Conservation (phyloP, 2,329 filamentous ascomycete genomes). For the Cladosporium sp. region DNA sequence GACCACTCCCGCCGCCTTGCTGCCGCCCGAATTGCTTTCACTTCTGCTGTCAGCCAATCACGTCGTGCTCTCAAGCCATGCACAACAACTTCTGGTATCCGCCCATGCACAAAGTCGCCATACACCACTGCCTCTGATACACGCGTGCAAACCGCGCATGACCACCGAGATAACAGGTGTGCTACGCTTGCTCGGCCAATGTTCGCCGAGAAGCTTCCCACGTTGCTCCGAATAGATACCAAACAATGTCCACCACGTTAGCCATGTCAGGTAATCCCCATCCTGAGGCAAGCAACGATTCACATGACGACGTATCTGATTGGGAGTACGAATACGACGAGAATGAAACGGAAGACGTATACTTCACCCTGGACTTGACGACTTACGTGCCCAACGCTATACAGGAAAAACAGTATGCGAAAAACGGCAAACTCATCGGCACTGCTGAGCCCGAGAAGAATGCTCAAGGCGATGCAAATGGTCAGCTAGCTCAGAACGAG, state of each 20-base stretch:
- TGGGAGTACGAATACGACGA: conserved; percentile 60
- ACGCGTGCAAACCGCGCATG: not conserved
- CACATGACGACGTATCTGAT: conserved; percentile 37
- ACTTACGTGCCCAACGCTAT: conserved; percentile 33
- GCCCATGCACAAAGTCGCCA: not conserved
- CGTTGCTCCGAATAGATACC: not conserved
- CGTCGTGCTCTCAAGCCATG: not conserved
- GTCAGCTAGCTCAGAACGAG: not conserved
- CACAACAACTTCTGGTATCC: not conserved
- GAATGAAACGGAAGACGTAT: conserved; percentile 56
- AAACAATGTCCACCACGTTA: not conserved
- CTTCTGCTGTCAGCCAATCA: not conserved
- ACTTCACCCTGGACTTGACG: conserved; percentile 57
- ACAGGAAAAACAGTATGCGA: conserved; percentile 8
- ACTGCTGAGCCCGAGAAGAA: not conserved
- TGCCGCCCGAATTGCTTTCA: not conserved
- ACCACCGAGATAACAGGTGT: not conserved
- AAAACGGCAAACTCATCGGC: conserved; percentile 10
- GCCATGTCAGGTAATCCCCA: not conserved
- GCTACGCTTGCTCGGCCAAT: not conserved
- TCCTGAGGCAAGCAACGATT: not conserved
- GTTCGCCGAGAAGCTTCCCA: not conserved
- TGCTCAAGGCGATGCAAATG: not conserved
- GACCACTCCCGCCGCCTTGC: not conserved
- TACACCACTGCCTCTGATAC: not conserved